A percentile compares a stretch with the other conserved stretches of the same genome.
Conservation (phyloP, 2,329 filamentous ascomycete species). For the Colletotrichum acutatum region DNA sequence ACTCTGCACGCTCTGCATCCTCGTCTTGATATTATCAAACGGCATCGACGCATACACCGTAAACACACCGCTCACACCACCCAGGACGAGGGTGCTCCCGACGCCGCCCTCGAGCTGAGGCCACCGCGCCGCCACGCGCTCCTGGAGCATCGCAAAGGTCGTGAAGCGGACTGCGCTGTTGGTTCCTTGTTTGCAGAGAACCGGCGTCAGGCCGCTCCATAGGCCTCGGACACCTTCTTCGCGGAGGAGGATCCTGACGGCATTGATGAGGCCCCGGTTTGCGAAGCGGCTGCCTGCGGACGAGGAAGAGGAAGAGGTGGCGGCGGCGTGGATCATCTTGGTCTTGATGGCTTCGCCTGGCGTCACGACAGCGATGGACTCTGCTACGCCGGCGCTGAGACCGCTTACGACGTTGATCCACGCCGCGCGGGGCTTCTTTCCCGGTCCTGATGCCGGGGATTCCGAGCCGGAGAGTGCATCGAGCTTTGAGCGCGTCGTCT, state of each 20-base stretch:
- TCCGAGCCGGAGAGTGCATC: neutral
- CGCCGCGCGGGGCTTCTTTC: neutral
- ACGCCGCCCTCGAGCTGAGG: conserved; percentile 5
- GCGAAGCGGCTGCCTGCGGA: neutral
- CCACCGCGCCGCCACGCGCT: conserved; percentile 5
- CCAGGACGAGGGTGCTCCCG: conserved; percentile 6
- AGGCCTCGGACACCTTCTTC: conserved; percentile 12
- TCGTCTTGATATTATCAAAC: conserved; percentile 28
- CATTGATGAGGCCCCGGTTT: neutral
- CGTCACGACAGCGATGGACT: conserved; percentile 6
- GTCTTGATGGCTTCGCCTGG: conserved; percentile 22
- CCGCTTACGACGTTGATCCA: conserved; percentile 24
- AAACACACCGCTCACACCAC: conserved; percentile 18
- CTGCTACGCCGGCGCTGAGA: conserved; percentile 17
- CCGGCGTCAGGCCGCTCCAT: conserved; percentile 7
- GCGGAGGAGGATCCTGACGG: conserved; percentile 1
- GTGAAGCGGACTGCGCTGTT: conserved; percentile 30
- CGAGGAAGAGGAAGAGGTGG: neutral
- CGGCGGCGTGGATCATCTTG: conserved; percentile 14
- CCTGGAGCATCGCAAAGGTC: conserved; percentile 15
- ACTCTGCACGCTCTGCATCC: conserved; percentile 18
- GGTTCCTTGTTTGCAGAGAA: conserved; percentile 16
- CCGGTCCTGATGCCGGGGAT: neutral
- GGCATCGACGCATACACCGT: conserved; percentile 26
- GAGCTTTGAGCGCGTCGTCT: conserved; percentile 6